Evolutionary conservation across 306 rosid genomes (phyloP).

Genomic region (Ammopiptanthus mongolicus): DNA sequence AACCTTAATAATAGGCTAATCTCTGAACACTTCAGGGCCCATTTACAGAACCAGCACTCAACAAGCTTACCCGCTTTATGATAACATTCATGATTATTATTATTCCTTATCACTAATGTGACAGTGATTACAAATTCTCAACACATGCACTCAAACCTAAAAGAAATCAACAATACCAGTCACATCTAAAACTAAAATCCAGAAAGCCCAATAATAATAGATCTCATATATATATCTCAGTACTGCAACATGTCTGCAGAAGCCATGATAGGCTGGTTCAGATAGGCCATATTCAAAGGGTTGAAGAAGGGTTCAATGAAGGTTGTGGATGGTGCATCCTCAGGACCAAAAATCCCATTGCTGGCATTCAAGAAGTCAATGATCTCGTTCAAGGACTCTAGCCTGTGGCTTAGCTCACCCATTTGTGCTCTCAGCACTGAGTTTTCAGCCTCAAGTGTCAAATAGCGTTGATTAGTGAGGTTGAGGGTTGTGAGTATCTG

Average conservation of each 20-base stretch:
- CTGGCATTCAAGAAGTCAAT: constrained; percentile 34
- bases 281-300: constrained; percentile 35
- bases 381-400: constrained; percentile 61
- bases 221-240: constrained; percentile 33
- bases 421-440: constrained; percentile 74
- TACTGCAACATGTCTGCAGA: constrained; percentile 46
- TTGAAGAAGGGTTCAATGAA: constrained; percentile 42
- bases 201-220: not conserved
- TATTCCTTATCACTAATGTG: constrained; percentile 26
- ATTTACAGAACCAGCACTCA: constrained; percentile 25
- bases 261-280: constrained; percentile 73
- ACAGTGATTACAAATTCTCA: not conserved
- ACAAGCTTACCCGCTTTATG: constrained; percentile 17
- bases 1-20: not conserved
- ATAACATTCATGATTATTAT: constrained; percentile 30
- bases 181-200: not conserved
- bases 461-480: constrained; percentile 52
- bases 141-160: constrained; percentile 1
- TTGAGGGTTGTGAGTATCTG: constrained; percentile 47
- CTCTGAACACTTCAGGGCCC: constrained; percentile 11
- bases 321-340: constrained; percentile 1
- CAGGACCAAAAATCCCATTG: constrained; percentile 28
- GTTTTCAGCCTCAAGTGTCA: constrained; percentile 57
- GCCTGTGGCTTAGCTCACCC: constrained; percentile 52
- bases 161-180: not conserved